phyloP scores from a whole-genome alignment of 2,329 filamentous ascomycete species.

The Dryadomyces quercus-mongolicae region DNA sequence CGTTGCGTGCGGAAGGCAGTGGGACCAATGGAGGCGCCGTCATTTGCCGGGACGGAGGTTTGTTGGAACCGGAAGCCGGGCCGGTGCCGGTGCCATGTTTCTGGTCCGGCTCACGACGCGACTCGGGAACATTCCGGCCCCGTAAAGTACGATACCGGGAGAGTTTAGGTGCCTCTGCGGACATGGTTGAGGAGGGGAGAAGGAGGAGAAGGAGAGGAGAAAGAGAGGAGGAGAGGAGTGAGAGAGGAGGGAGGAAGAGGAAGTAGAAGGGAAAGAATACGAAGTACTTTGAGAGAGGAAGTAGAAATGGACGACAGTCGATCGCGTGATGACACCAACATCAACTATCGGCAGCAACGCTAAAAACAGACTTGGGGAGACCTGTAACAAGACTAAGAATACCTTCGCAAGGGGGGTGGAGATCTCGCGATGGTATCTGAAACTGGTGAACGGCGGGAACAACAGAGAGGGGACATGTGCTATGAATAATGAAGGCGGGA shows the following conservation, averaged over 20 bases:
- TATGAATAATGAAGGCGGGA: too few relatives aligned
- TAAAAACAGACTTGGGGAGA: too few relatives aligned
- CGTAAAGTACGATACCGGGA: constrained; percentile 23
- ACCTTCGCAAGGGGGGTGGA: too few relatives aligned
- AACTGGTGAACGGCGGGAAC: too few relatives aligned
- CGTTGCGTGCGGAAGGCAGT: not conserved
- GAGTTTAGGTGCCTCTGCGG: constrained; percentile 13
- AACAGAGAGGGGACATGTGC: too few relatives aligned
- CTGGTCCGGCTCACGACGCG: constrained; percentile 11
- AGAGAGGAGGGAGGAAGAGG: not conserved
- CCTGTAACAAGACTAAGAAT: too few relatives aligned
- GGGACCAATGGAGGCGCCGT: not conserved
- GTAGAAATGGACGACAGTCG: too few relatives aligned
- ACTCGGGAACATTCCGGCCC: constrained; percentile 18
- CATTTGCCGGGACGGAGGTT: not conserved
- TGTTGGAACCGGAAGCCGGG: too few relatives aligned
- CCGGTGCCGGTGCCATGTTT: not conserved
- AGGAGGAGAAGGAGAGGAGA: not conserved
- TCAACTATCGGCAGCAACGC: too few relatives aligned
- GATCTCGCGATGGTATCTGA: too few relatives aligned
- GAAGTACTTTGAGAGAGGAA: too few relatives aligned
- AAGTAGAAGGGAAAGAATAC: not conserved
- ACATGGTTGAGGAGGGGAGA: not conserved
- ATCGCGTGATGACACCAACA: not conserved
- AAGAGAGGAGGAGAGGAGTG: not conserved